These are phyloP conservation scores for Stramenopiles sp. DNA, from an alignment of 352 stramenopile species.

Conservation along the genomic window DNA sequence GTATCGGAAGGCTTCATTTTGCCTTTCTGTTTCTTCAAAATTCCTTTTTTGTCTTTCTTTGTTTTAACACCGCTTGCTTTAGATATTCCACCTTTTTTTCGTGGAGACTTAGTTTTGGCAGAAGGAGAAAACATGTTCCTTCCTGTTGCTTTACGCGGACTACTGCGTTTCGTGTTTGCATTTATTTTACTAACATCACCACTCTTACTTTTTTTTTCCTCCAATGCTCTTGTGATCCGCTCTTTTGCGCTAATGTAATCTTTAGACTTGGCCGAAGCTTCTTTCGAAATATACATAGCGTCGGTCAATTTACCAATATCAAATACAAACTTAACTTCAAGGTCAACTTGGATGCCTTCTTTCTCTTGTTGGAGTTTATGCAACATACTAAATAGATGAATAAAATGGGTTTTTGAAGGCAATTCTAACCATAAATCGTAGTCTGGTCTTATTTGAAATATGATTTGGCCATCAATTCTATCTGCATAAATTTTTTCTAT, in stretches of 20 bases:
- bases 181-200: no score
- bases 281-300: background rate
- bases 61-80: no score
- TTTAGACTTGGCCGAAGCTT: background rate
- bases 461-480: background rate
- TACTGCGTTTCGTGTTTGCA: no score
- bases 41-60: no score
- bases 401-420: background rate
- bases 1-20: no score
- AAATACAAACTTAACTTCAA: background rate
- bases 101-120: no score
- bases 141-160: no score
- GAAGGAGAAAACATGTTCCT: no score
- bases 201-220: no score
- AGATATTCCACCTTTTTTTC: no score
- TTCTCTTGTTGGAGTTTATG: background rate
- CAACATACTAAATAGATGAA: background rate
- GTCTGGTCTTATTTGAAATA: background rate
- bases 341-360: background rate
- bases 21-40: no score
- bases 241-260: background rate
- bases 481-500: background rate
- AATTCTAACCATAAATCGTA: background rate
- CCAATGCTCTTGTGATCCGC: no score
- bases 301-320: background rate